Evolutionary conservation across 2,329 filamentous ascomycete species (phyloP), one percentile per base, ranked within the genome.

Genomic region (Thermoascus crustaceus): DNA sequence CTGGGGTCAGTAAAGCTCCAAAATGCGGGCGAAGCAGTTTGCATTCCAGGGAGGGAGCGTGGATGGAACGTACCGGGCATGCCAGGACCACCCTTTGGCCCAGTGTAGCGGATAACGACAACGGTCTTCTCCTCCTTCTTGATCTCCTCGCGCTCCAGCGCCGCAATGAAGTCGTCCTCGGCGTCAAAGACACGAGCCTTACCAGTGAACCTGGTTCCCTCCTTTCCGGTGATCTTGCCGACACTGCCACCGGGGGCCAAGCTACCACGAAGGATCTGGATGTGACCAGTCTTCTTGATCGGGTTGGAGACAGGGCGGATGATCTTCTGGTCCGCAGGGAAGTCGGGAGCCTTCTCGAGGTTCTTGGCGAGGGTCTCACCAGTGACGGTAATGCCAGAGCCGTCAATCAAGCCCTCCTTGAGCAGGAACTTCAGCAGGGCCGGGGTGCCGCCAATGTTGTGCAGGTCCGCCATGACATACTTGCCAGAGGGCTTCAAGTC

Each of bases 401-500:
- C 74, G 37, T 76, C 71, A 41, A 78, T 71, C 21, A 77, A 54
- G 27, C 72, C 72, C 54, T 77, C 72, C 49, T 69, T 70, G 21
- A 77, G 58, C 26, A 78, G 63, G 51, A 74, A 69, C 51, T 76
- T 77, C 37, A 77, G 63, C 16, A 78, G 59, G 17, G 72, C 57
- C 0, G 74, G 74, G 3, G 73, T 77, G 27, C 74, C 74, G 31
- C 74, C 74, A 37, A 77, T 72, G 16, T 61, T 57, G 54, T 70
- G 64, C 26, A 78, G 59, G 47, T 78, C 74, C 22, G 69, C 66
- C 69, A 77, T 76, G 32, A 78, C 74, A 40, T 75, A 76, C 54
- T 76, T 76, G 37, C 74, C 74, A 4, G 82, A 86, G 2, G 85
- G 85, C 68, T 89, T 88, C 26, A 91, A 69, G 56, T 91, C 83